Percentiles rank a stretch among this genome's conserved stretches.
phyloP scores from a whole-genome alignment of 192 early-diverging fungal species.

The Podila epicladia region DNA sequence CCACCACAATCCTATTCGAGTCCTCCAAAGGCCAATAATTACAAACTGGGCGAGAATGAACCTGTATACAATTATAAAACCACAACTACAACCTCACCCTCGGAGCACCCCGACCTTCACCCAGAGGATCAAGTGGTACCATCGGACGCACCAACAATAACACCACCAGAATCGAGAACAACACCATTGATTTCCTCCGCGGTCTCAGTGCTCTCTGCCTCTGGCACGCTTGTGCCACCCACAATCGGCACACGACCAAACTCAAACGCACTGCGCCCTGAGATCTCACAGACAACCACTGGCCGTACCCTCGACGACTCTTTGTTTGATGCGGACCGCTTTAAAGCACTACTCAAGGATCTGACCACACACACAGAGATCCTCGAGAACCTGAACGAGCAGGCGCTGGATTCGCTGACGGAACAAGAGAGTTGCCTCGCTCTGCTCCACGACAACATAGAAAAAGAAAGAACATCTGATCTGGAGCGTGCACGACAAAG shows the following conservation, averaged over 20 bases:
- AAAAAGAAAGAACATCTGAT: constrained; percentile 14
- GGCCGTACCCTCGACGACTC: background rate
- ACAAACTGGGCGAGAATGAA: no score
- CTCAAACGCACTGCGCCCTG: background rate
- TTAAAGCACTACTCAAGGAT: constrained; percentile 10
- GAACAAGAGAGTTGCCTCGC: background rate
- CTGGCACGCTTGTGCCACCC: constrained; percentile 11
- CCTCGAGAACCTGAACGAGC: constrained; percentile 29
- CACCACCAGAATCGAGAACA: background rate
- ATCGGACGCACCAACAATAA: background rate
- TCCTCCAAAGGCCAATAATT: no score
- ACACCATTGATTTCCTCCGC: background rate
- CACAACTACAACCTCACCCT: background rate
- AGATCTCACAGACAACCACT: constrained; percentile 1
- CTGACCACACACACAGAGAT: constrained; percentile 15
- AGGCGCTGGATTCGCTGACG: constrained; percentile 28
- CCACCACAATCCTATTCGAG: no score
- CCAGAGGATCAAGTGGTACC: background rate
- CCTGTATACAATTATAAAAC: background rate
- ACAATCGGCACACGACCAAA: background rate
- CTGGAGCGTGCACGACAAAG: constrained; percentile 17
- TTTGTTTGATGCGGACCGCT: constrained; percentile 15
- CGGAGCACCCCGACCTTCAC: background rate
- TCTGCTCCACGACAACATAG: background rate
- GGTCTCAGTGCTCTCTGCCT: constrained; percentile 18